Conservation (phyloP, 495 filamentous ascomycete genomes). For the Cryomyces minteri region DNA sequence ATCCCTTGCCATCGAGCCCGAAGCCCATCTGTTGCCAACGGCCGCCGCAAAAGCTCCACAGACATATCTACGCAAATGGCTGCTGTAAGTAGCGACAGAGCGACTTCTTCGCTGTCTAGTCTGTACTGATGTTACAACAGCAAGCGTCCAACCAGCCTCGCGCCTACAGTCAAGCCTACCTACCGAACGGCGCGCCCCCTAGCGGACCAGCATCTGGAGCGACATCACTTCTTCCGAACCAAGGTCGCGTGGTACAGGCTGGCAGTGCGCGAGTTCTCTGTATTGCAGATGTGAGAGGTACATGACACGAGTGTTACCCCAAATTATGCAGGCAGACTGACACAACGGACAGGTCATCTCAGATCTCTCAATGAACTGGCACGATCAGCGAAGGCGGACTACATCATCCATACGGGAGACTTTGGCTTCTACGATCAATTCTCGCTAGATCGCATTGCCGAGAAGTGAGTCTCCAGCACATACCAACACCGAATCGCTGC, state of each 20-base stretch:
- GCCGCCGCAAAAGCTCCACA: too few species aligned
- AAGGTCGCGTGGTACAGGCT: slow-evolving; percentile 61
- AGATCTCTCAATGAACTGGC: slow-evolving; percentile 92
- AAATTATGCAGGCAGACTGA: background rate
- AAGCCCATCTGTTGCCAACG: too few species aligned
- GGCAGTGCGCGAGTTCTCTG: slow-evolving; percentile 77
- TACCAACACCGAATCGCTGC: slow-evolving; percentile 4
- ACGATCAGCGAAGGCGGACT: slow-evolving; percentile 77
- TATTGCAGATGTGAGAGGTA: slow-evolving; percentile 96
- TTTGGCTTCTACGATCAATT: slow-evolving; percentile 98
- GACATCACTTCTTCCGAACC: slow-evolving; percentile 37
- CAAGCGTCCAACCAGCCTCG: slow-evolving; percentile 22
- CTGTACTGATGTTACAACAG: slow-evolving; percentile 4
- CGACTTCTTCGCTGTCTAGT: background rate
- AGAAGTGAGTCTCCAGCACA: slow-evolving; percentile 52
- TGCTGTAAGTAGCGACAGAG: too few species aligned
- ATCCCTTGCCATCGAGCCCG: too few species aligned
- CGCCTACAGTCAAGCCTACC: slow-evolving; percentile 17
- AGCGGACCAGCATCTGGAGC: slow-evolving; percentile 24
- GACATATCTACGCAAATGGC: too few species aligned
- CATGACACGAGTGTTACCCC: slow-evolving; percentile 6
- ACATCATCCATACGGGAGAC: slow-evolving; percentile 96
- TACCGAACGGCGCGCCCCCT: slow-evolving; percentile 21
- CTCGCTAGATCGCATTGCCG: slow-evolving; percentile 91
- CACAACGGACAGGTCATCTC: slow-evolving; percentile 56